Base-by-base conservation (phyloP, 1,139 yeast genomes). In the Ogataea hybrid region DNA sequence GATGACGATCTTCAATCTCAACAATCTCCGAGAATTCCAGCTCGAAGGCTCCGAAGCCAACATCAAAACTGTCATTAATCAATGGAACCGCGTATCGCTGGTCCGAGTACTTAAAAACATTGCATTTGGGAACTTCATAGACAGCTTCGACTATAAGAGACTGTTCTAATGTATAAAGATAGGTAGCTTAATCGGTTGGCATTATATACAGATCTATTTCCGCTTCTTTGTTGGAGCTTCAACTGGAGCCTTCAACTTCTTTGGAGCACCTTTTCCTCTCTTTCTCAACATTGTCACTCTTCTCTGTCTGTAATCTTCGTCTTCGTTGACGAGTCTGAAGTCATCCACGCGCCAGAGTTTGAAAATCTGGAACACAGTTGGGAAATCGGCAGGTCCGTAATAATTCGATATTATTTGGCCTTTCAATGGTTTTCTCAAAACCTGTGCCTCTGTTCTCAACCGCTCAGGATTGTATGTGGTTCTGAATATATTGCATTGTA, bases 221-320 rank as follows among this genome's bases (percentile, higher is more conserved):
- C 63, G 65, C 59, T 66, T 69, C 59, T 68, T 68, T 48, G 28
- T 25, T 25, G 31, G 31, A 11, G 63, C 64, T 11, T 34, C 41
- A 36, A 65, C 61, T 18, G 69, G 68, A 54, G 67, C 75, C 54
- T 68, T 73, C 65, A 77, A 79, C 73, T 88, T 88, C 71, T 84
- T 79, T 53, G 96, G 96, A 15, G 96, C 94, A 63, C 95, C 95
- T 67, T 88, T 88, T 62, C 88, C 90, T 77, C 95, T 84, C 75
- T 84, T 82, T 73, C 81, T 84, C 65, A 87, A 73, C 49, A 78
- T 79, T 43, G 72, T 77, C 32, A 81, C 78, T 76, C 81, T 79
- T 49, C 73, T 73, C 50, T 79, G 57, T 62, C 92, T 72, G 63
- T 84, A 80, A 39, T 75, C 79, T 63, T 87, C 96, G 50, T 78